Base-by-base conservation (phyloP, 306 rosid genomes). In the Oxytropis ochrocephala region DNA sequence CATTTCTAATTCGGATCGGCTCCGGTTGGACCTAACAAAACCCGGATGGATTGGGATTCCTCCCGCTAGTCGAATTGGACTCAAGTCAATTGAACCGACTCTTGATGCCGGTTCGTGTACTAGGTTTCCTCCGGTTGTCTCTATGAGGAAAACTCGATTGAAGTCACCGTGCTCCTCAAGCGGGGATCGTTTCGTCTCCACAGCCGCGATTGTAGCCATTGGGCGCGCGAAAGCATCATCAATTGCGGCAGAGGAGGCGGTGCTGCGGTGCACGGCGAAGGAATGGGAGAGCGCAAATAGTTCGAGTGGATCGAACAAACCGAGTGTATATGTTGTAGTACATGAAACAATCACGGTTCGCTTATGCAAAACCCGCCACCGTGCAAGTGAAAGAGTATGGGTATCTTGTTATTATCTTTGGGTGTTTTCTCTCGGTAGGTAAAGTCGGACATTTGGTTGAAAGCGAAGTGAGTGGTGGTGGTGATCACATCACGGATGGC, bases 311-410 rank as follows among this genome's bases (percentile, higher is more conserved):
- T 0, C 50, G 75, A 2, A 72, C 80, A 0, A 90, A 27, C 16
- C 41, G 50, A 1, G 83, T 55, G 75, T 91, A 91, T 0, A 75
- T 12, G 0, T 77, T 2, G 39, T 91, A 83, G 85, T 91, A 91
- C 87, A 86, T 83, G 85, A 54, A 81, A 87, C 88, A 86, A 9
- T 86, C 80, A n/a, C 0, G 97, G 75, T 77, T 91, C 79, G 61
- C 85, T 86, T 0, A 88, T 83, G 75, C 96, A 91, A 14, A 91
- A 91, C 11, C 97, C 96, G 2, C 97, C 97, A 0, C 97, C 97
- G 0, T 86, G 91, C 38, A 86, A 86, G 24, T 91, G 96, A 24
- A 91, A 51, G 1, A 91, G 67, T 43, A 91, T 61, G 0, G 92
- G 92, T 0, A 90, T 62, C n/a, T 79, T 81, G 1, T 32, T 6